Conservation (phyloP, 1,139 yeast species). For the Taphrina populina region DNA sequence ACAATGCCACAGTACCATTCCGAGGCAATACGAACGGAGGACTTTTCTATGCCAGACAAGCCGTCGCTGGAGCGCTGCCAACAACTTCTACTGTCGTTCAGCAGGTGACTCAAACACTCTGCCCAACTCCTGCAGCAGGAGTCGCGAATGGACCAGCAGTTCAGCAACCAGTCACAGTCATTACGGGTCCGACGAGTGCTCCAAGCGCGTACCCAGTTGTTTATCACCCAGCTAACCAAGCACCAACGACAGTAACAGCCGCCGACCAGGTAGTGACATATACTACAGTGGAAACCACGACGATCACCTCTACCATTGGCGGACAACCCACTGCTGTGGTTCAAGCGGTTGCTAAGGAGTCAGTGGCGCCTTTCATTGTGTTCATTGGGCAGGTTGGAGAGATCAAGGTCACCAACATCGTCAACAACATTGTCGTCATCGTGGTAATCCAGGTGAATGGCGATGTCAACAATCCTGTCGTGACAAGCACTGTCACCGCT, state of each 20-base stretch:
- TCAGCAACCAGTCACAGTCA: background rate
- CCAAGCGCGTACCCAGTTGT: constrained; percentile 7
- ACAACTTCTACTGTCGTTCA: background rate
- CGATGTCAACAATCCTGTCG: background rate
- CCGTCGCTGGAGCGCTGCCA: constrained; percentile 20
- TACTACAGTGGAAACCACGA: background rate
- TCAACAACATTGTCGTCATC: constrained; percentile 19
- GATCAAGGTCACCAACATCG: constrained; percentile 9
- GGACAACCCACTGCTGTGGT: constrained; percentile 13
- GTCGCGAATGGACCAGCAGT: background rate
- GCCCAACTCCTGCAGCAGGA: constrained; percentile 11
- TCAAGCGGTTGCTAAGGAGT: constrained; percentile 14
- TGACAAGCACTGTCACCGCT: constrained; percentile 11
- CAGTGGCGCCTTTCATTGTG: constrained; percentile 21
- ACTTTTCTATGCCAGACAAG: constrained; percentile 26
- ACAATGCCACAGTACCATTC: constrained; percentile 31
- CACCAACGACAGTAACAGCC: constrained; percentile 12
- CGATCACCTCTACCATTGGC: constrained; percentile 10
- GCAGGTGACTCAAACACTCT: background rate
- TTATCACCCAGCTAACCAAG: constrained; percentile 14
- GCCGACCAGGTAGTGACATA: constrained; percentile 15
- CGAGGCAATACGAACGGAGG: constrained; percentile 34
- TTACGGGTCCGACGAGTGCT: constrained; percentile 22
- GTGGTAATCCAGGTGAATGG: constrained; percentile 17
- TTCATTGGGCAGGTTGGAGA: constrained; percentile 21